A percentile compares a stretch with the other conserved stretches of the same genome.
Conservation (phyloP, 352 stramenopile genomes). For the Peronospora destructor region DNA sequence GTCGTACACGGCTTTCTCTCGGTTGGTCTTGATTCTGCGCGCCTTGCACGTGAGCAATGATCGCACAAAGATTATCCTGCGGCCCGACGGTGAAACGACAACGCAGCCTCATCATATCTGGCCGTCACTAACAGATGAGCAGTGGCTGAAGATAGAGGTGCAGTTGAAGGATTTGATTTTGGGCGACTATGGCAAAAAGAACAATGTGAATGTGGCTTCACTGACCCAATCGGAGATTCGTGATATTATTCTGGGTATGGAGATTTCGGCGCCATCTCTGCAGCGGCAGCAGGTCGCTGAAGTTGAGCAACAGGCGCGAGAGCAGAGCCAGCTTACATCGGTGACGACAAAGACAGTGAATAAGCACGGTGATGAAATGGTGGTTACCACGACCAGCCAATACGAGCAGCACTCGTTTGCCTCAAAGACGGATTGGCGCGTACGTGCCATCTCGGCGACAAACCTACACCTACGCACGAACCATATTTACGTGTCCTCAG, state of each 20-base stretch:
- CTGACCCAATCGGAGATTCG: slow-evolving; percentile 99
- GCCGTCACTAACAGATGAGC: slow-evolving; percentile 97
- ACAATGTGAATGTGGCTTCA: slow-evolving; percentile 99
- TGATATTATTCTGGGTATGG: slow-evolving; percentile 99
- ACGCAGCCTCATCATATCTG: slow-evolving; percentile 99
- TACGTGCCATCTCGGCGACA: slow-evolving; percentile 96
- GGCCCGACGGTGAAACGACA: slow-evolving; percentile 96
- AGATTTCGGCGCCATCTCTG: slow-evolving; percentile 98
- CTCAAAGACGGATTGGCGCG: slow-evolving; percentile 99
- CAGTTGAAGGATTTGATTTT: slow-evolving; percentile 99
- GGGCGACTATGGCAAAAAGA: slow-evolving; percentile 99
- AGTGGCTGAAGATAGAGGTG: slow-evolving; percentile 99
- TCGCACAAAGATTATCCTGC: slow-evolving; percentile 93
- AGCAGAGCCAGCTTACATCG: slow-evolving; percentile 97
- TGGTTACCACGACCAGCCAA: slow-evolving; percentile 98
- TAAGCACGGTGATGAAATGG: slow-evolving; percentile 99
- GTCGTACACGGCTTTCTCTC: slow-evolving; percentile 99
- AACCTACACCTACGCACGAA: slow-evolving; percentile 99
- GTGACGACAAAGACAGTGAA: slow-evolving; percentile 99
- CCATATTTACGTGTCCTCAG: slow-evolving; percentile 99
- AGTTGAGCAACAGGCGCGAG: slow-evolving; percentile 97
- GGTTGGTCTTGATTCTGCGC: slow-evolving; percentile 98
- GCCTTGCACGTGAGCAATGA: slow-evolving; percentile 97
- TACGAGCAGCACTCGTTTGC: slow-evolving; percentile 99
- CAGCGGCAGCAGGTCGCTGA: slow-evolving; percentile 99